Conservation (phyloP, 2,329 filamentous ascomycete species). For the Xylaria polymorpha region DNA sequence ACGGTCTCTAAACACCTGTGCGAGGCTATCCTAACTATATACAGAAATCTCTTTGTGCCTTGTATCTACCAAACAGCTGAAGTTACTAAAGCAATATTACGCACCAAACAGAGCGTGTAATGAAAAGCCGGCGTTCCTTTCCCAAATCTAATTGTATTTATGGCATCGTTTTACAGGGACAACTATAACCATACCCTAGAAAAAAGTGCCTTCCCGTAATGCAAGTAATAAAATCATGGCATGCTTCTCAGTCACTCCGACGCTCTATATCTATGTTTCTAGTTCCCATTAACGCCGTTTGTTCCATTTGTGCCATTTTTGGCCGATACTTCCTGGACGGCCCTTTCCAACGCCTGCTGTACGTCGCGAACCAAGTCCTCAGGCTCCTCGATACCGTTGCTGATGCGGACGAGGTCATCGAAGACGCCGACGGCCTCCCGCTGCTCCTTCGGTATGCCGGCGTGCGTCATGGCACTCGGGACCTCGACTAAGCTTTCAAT, state of each 20-base stretch:
- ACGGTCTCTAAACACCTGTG: no score
- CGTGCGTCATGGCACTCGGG: slow-evolving; percentile 95
- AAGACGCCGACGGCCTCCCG: slow-evolving; percentile 93
- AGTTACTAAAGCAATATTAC: neutral
- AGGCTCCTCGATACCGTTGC: slow-evolving; percentile 93
- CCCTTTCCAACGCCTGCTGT: slow-evolving; percentile 82
- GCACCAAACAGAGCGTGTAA: neutral
- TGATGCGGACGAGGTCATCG: slow-evolving; percentile 92
- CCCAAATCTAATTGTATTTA: slow-evolving; percentile 16
- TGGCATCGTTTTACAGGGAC: slow-evolving; percentile 15
- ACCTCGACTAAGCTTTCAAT: slow-evolving; percentile 94
- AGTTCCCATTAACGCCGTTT: slow-evolving; percentile 42
- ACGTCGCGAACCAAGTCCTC: slow-evolving; percentile 87
- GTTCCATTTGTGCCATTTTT: slow-evolving; percentile 35
- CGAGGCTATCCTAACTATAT: no score
- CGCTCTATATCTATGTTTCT: slow-evolving; percentile 17
- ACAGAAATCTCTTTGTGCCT: no score
- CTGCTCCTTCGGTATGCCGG: slow-evolving; percentile 90
- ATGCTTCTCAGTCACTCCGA: slow-evolving; percentile 5
- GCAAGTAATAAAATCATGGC: slow-evolving; percentile 20
- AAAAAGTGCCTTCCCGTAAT: slow-evolving; percentile 6
- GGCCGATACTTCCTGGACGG: slow-evolving; percentile 57
- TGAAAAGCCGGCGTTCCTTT: neutral
- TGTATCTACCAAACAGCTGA: neutral
- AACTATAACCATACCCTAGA: slow-evolving; percentile 5